These are phyloP conservation scores for Oryza nivara DNA, from an alignment of 176 grass and related monocot species.

Conservation along the genomic window DNA sequence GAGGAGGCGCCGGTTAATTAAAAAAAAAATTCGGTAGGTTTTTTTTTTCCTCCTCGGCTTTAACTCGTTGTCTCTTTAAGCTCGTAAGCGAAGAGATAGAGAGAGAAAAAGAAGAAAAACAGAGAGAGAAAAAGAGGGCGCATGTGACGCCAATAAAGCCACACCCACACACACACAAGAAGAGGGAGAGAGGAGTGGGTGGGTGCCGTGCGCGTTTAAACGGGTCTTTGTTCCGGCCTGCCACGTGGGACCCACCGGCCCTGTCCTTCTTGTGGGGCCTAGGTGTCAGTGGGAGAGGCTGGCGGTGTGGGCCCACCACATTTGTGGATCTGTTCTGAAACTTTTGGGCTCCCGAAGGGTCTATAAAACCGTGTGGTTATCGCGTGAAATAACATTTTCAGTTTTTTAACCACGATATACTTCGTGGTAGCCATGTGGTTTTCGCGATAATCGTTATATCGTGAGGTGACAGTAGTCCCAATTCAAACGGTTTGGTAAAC, in stretches of 20 bases:
- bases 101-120: neutral
- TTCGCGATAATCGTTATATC: too few relatives aligned
- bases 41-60: neutral
- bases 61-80: constrained; percentile 17
- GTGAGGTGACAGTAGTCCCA: too few relatives aligned
- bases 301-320: neutral
- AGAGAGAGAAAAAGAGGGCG: neutral
- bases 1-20: constrained; percentile 12
- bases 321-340: neutral
- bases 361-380: too few relatives aligned
- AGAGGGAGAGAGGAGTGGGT: constrained; percentile 10
- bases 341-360: neutral
- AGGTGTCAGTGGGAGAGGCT: neutral
- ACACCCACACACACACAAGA: neutral
- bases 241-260: neutral
- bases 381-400: too few relatives aligned
- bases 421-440: rapidly evolving
- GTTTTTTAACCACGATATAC: too few relatives aligned
- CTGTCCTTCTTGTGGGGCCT: neutral
- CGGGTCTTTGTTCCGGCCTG: constrained; percentile 22
- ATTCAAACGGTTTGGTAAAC: too few relatives aligned
- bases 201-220: constrained; percentile 54
- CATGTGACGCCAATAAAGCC: constrained; percentile 58
- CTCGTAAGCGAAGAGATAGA: constrained; percentile 34
- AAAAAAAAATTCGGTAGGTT: constrained; percentile 3